Base-by-base conservation (phyloP, 257 asterid species). In the Gentiana dahurica region DNA sequence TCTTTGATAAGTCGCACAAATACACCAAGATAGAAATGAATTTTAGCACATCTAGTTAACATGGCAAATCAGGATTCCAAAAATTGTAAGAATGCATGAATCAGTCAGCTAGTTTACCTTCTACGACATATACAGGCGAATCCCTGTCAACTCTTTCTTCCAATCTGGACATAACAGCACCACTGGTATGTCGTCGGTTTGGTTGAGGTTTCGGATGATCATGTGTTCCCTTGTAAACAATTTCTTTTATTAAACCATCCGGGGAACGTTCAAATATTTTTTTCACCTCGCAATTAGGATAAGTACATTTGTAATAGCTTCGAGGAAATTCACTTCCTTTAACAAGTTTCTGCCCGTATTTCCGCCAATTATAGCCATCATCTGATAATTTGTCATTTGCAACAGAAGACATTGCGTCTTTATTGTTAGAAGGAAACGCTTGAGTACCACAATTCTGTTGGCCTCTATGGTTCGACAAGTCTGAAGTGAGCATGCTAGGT, bases 281-380 rank as follows among this genome's bases (percentile, higher is more conserved):
- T 73, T 83, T 85, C 62, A 85, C 97, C 78, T 89, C 97, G 65
- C 97, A 89, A 72, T 83, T 85, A 58, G 95, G 94, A 71, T 72
- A 85, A 10, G 97, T 89, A 65, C 95, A 89, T 70, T 89, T 89
- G 79, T 89, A 89, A 76, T 89, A 89, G 78, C 95, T 89, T 68
- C 97, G 73, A 6, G 97, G 97, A 69, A 85, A 85, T 63, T 89
- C 97, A 68, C 95, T 83, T 74, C 97, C 97, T 81, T 89, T 89
- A 32, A 89, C 97, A 68, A 89, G 87, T 72, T 89, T 89, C 82
- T 89, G 97, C 58, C 97, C 97, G 71, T 89, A 89, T 80, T 88
- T 88, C 62, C 95, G 79, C 97, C 95, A 88, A 80, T 85, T 88
- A 81, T 77, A 88, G 61, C 90, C 91, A 76, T 88, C 97, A 34